Base-by-base conservation (phyloP, 257 asterid genomes). In the Voacanga thouarsii region DNA sequence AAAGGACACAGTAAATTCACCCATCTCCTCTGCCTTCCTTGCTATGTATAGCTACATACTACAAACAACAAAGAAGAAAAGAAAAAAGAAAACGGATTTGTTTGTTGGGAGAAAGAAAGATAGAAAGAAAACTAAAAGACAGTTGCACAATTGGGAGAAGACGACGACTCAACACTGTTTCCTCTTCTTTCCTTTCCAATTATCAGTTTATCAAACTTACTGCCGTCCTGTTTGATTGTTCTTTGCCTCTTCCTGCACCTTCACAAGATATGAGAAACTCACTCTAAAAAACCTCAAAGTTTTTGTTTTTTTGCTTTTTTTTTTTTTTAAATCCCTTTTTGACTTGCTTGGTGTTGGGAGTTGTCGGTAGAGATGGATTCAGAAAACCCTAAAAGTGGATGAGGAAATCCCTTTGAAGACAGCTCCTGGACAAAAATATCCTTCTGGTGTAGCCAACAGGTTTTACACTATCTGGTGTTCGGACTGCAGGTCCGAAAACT, bases 321-420 rank as follows among this genome's bases (percentile, higher is more conserved):
- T n/a, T n/a, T n/a, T 66, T 39, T 18, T 33, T 1, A 33, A 33
- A n/a, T n/a, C 50, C 26, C 21, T 6, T 33, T 68, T 68, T 68
- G 73, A 68, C 73, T 68, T 68, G 51, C 9, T 3, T 39, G 53
- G 73, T 41, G 73, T 68, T 41, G 73, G 53, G 53, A 41, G 73
- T 68, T 68, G 73, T 21, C 41, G 41, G 7, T 68, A 33, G 18
- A 68, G 26, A 67, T 39, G 47, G 28, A 2, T 68, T 68, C 53
- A 1, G 51, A 21, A 41, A 41, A 39, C 53, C 73, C 73, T 68
- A 39, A 39, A 39, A 68, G 53, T n/a, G n/a, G n/a, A n/a, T n/a
- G n/a, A n/a, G n/a, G n/a, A n/a, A n/a, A n/a, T n/a, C n/a, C n/a
- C n/a, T n/a, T n/a, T n/a, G n/a, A n/a, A n/a, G n/a, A n/a, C n/a